Conservation (phyloP, 768 basidiomycete genomes). For the Leucocoprinus birnbaumii region DNA sequence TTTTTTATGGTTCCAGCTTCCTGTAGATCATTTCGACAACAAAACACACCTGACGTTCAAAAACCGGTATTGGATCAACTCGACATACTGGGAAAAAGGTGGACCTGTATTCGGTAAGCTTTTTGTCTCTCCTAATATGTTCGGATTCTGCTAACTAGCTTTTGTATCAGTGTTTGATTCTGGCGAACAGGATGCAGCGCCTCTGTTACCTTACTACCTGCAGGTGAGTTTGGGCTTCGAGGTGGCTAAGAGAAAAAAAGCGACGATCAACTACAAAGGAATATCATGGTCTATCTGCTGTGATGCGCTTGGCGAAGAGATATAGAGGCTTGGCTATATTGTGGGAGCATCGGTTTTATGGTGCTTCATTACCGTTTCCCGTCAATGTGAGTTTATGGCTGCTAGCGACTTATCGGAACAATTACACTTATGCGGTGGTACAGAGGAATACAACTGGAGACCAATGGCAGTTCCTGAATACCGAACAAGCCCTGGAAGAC, state of each 20-base stretch:
- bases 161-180: slow-evolving; percentile 42
- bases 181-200: slow-evolving; percentile 47
- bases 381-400: slow-evolving; percentile 32
- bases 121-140: not conserved
- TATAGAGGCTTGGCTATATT: slow-evolving; percentile 44
- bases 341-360: slow-evolving; percentile 52
- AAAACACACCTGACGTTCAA: slow-evolving; percentile 31
- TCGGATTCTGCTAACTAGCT: not conserved
- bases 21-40: slow-evolving; percentile 42
- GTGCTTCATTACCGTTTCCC: slow-evolving; percentile 43
- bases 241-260: not conserved
- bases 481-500: slow-evolving; percentile 48
- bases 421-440: not conserved
- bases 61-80: slow-evolving; percentile 49
- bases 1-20: slow-evolving; percentile 28
- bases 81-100: slow-evolving; percentile 42
- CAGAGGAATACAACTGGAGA: slow-evolving; percentile 43
- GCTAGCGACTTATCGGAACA: not conserved
- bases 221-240: slow-evolving; percentile 19
- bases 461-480: slow-evolving; percentile 45
- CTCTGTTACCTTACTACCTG: slow-evolving; percentile 44
- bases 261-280: slow-evolving; percentile 24
- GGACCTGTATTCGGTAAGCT: slow-evolving; percentile 45
- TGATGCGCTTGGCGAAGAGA: slow-evolving; percentile 44
- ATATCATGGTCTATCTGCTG: slow-evolving; percentile 45